Conservation (phyloP, 2,329 filamentous ascomycete species). For the Fusarium sp. region DNA sequence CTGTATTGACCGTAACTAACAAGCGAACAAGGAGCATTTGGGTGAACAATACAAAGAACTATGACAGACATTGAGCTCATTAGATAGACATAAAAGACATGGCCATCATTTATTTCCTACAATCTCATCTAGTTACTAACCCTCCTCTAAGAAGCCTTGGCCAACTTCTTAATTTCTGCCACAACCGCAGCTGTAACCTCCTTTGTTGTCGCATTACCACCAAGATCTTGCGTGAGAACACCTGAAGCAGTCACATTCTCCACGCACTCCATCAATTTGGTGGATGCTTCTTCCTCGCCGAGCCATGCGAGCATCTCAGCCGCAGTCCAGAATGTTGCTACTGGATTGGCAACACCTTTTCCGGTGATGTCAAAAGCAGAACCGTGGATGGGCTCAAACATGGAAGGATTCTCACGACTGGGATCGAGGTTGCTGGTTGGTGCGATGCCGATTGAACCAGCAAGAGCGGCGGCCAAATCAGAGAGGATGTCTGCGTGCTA, state of each 20-base stretch:
- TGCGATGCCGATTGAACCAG: slow-evolving; percentile 78
- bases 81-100: not conserved
- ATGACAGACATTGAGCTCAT: too few relatives aligned
- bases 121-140: not conserved
- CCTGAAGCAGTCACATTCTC: slow-evolving; percentile 64
- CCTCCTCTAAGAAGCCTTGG: slow-evolving; percentile 3
- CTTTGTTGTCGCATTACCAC: slow-evolving; percentile 55
- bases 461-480: slow-evolving; percentile 75
- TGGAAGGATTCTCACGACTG: slow-evolving; percentile 61
- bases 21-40: too few relatives aligned
- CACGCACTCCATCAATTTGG: slow-evolving; percentile 61
- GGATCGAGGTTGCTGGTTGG: slow-evolving; percentile 77
- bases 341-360: slow-evolving; percentile 67
- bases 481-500: slow-evolving; percentile 73
- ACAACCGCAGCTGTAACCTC: slow-evolving; percentile 51
- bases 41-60: not conserved
- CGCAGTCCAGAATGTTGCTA: slow-evolving; percentile 69
- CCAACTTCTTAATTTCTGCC: slow-evolving; percentile 35
- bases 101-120: not conserved
- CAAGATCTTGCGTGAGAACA: slow-evolving; percentile 64
- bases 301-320: slow-evolving; percentile 69
- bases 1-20: too few relatives aligned
- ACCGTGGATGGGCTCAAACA: slow-evolving; percentile 72
- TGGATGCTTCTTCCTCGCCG: slow-evolving; percentile 62
- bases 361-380: slow-evolving; percentile 69